Evolutionary conservation across 495 filamentous ascomycete genomes (phyloP), one percentile per base, ranked within the genome.

Genomic region (Astrocystis sublimbata): DNA sequence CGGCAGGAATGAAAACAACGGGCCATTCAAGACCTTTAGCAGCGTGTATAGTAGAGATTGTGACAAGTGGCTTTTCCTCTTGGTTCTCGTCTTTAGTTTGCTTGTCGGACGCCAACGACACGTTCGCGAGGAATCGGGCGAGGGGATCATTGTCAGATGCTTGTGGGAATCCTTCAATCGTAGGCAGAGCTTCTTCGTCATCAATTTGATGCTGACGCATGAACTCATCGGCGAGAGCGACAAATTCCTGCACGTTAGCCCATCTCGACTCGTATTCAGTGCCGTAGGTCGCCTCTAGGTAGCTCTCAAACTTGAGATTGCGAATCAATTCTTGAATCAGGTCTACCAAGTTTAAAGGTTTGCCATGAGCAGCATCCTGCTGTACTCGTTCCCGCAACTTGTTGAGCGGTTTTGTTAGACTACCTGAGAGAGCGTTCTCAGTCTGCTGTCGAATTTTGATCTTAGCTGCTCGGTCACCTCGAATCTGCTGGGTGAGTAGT

Each of bases 1-100:
- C 87, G 1, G 89, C 91, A 0, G 96, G 93, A 12, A 99, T 87
- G 73, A 99, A 99, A 0, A 99, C 91, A 9, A 97, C 85, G 2
- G 96, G 96, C 96, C 96, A 99, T 70, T 99, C 96, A 0, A 99
- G 79, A 4, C 96, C 93, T 71, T 99, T 99, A 0, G 96, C 92
- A 0, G 93, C 92, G 70, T 99, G 96, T 24, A 99, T 97, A 0
- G 96, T 99, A 12, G 92, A 97, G 15, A 99, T 91, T 2, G 92
- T 97, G 13, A 98, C 86, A 68, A 89, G 86, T 12, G 86, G 83
- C 21, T 82, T 78, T 24, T 60, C 71, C n/a, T 77, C 70, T n/a
- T 85, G 78, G 19, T 84, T 80, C 1, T 80, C 81, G 1, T 85
- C 84, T 9, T 86, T 83, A 17, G 80, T 79, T 51, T 84, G 84